A percentile compares a stretch with the other conserved stretches of the same genome.
These are phyloP conservation scores for Heliocybe sulcata DNA, from an alignment of 1,284 basidiomycete species.

Conservation along the genomic window DNA sequence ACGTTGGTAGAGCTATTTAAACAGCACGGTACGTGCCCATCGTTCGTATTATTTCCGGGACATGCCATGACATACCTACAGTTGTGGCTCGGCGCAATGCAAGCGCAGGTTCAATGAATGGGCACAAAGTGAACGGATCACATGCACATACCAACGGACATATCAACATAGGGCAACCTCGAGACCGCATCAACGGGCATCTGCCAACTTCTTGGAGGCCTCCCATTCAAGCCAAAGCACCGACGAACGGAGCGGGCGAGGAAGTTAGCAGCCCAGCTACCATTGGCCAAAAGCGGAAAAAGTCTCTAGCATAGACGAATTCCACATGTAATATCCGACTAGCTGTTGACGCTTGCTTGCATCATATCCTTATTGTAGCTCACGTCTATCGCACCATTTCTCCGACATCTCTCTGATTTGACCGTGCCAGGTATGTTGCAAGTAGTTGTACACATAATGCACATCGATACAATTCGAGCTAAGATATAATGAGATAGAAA, in stretches of 20 bases:
- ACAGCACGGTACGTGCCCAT: constrained; percentile 31
- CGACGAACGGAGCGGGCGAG: not conserved
- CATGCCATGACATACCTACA: constrained; percentile 5
- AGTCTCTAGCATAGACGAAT: constrained; percentile 16
- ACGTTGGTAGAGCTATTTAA: constrained; percentile 44
- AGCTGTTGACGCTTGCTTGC: too few species aligned
- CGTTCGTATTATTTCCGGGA: constrained; percentile 1
- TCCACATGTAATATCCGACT: not conserved
- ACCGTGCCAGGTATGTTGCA: not conserved
- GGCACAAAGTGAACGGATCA: constrained; percentile 16
- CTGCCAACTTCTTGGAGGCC: constrained; percentile 13
- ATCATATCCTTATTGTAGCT: not conserved
- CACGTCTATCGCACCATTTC: not conserved
- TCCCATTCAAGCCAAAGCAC: not conserved
- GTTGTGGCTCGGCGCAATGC: not conserved
- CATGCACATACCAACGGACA: constrained; percentile 14
- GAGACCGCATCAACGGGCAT: constrained; percentile 8
- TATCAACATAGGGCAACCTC: constrained; percentile 6
- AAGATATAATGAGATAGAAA: not conserved
- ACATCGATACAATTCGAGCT: not conserved
- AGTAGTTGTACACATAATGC: not conserved
- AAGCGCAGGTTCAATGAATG: constrained; percentile 12
- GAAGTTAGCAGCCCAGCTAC: constrained; percentile 1
- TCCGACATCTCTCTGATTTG: not conserved
- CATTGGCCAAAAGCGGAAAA: constrained; percentile 31